A percentile compares a stretch with the other conserved stretches of the same genome.
Evolutionary conservation across 495 filamentous ascomycete genomes (phyloP).

Genomic region (Lepidopterella palustris): DNA sequence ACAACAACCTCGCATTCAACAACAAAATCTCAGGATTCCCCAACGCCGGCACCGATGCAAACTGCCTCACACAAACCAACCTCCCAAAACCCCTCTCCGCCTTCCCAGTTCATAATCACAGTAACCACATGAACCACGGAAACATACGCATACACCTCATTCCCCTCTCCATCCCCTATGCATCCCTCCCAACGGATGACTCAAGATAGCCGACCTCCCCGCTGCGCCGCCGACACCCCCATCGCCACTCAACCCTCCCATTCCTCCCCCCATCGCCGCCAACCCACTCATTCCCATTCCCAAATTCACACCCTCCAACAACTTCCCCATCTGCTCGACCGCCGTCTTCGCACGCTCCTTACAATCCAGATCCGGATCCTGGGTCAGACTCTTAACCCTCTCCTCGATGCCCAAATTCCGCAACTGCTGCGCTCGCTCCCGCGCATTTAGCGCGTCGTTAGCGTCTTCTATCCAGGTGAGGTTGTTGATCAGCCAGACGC

Average conservation of each 20-base stretch:
- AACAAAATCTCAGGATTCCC: too few species aligned
- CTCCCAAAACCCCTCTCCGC: too few species aligned
- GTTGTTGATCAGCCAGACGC: constrained; percentile 78
- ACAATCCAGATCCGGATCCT: constrained; percentile 77
- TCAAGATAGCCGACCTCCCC: too few species aligned
- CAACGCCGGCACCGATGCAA: too few species aligned
- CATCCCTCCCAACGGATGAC: too few species aligned
- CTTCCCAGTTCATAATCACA: too few species aligned
- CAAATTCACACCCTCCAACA: constrained; percentile 17
- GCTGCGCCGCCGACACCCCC: too few species aligned
- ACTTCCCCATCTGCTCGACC: constrained; percentile 53
- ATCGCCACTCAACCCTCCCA: not conserved
- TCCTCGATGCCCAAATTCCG: constrained; percentile 63
- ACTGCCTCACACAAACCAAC: too few species aligned
- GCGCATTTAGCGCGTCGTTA: constrained; percentile 53
- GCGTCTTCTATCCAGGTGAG: constrained; percentile 72
- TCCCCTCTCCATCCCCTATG: too few species aligned
- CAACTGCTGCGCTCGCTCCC: constrained; percentile 59
- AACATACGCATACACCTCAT: too few species aligned
- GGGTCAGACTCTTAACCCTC: constrained; percentile 54
- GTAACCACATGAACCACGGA: too few species aligned
- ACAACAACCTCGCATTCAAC: too few species aligned
- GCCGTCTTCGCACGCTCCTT: constrained; percentile 77
- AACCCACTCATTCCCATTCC: not conserved
- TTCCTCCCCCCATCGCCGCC: not conserved